phyloP scores from a whole-genome alignment of 768 basidiomycete genomes.

The Nidularia pulvinata region DNA sequence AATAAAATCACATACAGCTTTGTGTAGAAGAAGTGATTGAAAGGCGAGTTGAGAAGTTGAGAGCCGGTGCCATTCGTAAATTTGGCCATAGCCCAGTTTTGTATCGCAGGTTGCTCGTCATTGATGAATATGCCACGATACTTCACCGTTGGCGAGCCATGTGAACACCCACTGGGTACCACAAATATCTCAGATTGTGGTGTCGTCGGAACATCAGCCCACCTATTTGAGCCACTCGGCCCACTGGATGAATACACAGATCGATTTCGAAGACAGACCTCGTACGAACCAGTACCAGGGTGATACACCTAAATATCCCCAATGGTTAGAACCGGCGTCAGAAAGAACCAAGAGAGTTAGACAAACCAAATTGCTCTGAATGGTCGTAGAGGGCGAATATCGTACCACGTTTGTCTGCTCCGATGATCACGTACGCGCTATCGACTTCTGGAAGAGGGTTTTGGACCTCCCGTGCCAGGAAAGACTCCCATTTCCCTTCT shows the following conservation, averaged over 20 bases:
- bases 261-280: not conserved
- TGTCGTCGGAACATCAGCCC: constrained; percentile 75
- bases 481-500: constrained; percentile 69
- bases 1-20: constrained; percentile 37
- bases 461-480: constrained; percentile 46
- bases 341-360: not conserved
- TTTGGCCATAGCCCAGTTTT: constrained; percentile 70
- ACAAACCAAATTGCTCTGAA: constrained; percentile 73
- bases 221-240: constrained; percentile 35
- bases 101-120: constrained; percentile 73
- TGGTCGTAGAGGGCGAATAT: constrained; percentile 69
- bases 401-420: constrained; percentile 68
- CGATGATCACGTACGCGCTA: constrained; percentile 67
- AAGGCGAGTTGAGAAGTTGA: constrained; percentile 47
- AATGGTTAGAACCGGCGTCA: constrained; percentile 5
- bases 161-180: constrained; percentile 40
- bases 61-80: constrained; percentile 65
- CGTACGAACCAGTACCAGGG: constrained; percentile 63
- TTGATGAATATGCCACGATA: constrained; percentile 77
- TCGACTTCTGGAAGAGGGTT: constrained; percentile 57
- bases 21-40: constrained; percentile 61
- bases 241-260: constrained; percentile 1
- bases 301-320: constrained; percentile 46
- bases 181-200: constrained; percentile 49
- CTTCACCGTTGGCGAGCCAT: constrained; percentile 67